Conservation (phyloP, 2,329 filamentous ascomycete species). For the Trichoderma arundinaceum region DNA sequence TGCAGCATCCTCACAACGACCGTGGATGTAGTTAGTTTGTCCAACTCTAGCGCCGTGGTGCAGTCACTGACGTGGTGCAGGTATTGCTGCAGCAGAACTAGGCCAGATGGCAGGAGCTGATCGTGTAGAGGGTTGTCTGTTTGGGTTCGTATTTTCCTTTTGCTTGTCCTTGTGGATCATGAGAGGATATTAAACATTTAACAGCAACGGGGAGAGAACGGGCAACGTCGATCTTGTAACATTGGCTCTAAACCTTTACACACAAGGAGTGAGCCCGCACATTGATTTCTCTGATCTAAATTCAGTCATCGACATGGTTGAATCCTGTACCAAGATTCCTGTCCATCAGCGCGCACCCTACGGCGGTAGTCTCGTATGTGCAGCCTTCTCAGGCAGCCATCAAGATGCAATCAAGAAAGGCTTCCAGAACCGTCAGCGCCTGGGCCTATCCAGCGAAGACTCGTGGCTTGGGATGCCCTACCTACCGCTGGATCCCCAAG, state of each 20-base stretch:
- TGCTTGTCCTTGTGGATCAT: not conserved
- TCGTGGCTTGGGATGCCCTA: constrained; percentile 16
- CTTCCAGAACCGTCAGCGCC: constrained; percentile 8
- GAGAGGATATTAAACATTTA: not conserved
- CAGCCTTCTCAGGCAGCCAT: constrained; percentile 22
- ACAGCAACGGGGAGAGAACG: constrained; percentile 17
- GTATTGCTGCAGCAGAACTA: constrained; percentile 21
- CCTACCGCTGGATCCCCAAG: constrained; percentile 15
- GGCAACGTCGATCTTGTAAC: constrained; percentile 21
- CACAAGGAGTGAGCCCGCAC: constrained; percentile 12
- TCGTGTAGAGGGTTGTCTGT: constrained; percentile 19
- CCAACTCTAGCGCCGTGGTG: not conserved
- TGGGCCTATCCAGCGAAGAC: constrained; percentile 6
- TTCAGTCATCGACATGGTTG: constrained; percentile 16
- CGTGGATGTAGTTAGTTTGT: constrained; percentile 21
- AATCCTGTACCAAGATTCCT: constrained; percentile 19
- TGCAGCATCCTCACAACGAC: constrained; percentile 18
- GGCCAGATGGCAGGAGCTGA: constrained; percentile 22
- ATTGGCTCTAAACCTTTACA: constrained; percentile 19
- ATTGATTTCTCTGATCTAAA: constrained; percentile 19
- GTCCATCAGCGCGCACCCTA: constrained; percentile 20
- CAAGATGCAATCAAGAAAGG: constrained; percentile 21
- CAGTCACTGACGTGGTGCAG: constrained; percentile 6
- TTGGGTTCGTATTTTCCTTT: constrained; percentile 9
- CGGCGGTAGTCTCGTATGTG: constrained; percentile 15